Conservation (phyloP, 306 rosid species). For the Vigna unguiculata region DNA sequence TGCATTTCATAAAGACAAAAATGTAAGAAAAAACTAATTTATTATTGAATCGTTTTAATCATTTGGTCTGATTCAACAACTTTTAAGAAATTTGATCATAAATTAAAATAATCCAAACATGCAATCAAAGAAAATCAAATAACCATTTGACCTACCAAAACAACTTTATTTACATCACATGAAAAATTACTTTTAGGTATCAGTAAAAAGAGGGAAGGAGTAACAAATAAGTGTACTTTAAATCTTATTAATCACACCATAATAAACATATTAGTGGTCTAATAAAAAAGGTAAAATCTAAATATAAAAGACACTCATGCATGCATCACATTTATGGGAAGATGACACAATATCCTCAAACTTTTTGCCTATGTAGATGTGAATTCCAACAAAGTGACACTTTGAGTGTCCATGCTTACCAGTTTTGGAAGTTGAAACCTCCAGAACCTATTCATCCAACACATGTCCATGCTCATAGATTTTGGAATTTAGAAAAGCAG, state of each 20-base stretch:
- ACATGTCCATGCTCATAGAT: background rate
- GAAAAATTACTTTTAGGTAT: no score
- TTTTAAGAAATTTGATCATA: background rate
- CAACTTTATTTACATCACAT: constrained; percentile 4
- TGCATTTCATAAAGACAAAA: no score
- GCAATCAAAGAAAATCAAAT: background rate
- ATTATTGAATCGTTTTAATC: no score
- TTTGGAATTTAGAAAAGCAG: constrained; percentile 9
- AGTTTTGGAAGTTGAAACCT: constrained; percentile 95
- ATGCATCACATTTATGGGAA: constrained; percentile 96
- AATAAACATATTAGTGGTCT: background rate
- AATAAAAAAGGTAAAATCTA: background rate
- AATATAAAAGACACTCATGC: constrained; percentile 27
- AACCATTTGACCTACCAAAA: constrained; percentile 10
- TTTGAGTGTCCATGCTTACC: constrained; percentile 98
- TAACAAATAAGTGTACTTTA: background rate
- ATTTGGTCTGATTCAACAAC: background rate
- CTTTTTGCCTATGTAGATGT: constrained; percentile 90
- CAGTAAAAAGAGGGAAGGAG: background rate
- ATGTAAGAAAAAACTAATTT: no score
- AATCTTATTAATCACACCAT: constrained; percentile 47
- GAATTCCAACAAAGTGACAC: constrained; percentile 96
- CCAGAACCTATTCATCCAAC: constrained; percentile 73
- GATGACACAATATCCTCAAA: constrained; percentile 98
- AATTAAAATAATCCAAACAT: background rate